Evolutionary conservation across 228 moss, liverwort and hornwort genomes (phyloP), one percentile per base, ranked within the genome.

Genomic region (Sphagnum magellanicum): DNA sequence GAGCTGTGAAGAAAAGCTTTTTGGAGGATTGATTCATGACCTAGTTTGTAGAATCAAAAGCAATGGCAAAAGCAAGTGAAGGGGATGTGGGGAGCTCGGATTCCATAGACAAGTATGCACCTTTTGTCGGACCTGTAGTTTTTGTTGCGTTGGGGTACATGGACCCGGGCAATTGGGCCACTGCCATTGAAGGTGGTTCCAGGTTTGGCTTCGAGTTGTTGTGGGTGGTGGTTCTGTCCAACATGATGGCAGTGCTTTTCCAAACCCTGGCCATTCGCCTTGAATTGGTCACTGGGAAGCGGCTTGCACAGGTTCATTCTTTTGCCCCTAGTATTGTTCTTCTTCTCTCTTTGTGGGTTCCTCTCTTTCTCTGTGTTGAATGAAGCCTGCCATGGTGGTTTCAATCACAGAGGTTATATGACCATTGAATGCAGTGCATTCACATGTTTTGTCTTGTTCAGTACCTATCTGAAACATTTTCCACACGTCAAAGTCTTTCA

Each of bases 81-180:
- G 32, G 32, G 32, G 32, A 32, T 32, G 32, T 32, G 32, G 32
- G 32, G 32, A 32, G 32, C 32, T 32, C 3, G 3, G 32, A 32
- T 32, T 32, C 32, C 32, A 55, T 55, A 55, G 55, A 55, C 55
- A 89, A 68, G 60, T 77, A 72, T 47, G 52, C 83, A 17, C 83
- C 80, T 9, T 83, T 74, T 63, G 55, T 55, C 9, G 3, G 55
- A 55, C 93, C 93, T 8, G 79, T 89, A 70, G 73, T 87, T 79
- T 67, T 93, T 72, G 83, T 91, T 53, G 87, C 93, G 0, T 81
- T 91, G 58, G 93, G 90, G 10, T 93, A 81, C 79, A 84, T 93
- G 83, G 93, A 93, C 80, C 93, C 93, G 50, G 93, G 91, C 51
- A 93, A 87, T 82, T 93, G 93, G 93, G 90, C 91, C 16, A 85